Conservation (phyloP, 805 yeast species). For the Metschnikowia matae region DNA sequence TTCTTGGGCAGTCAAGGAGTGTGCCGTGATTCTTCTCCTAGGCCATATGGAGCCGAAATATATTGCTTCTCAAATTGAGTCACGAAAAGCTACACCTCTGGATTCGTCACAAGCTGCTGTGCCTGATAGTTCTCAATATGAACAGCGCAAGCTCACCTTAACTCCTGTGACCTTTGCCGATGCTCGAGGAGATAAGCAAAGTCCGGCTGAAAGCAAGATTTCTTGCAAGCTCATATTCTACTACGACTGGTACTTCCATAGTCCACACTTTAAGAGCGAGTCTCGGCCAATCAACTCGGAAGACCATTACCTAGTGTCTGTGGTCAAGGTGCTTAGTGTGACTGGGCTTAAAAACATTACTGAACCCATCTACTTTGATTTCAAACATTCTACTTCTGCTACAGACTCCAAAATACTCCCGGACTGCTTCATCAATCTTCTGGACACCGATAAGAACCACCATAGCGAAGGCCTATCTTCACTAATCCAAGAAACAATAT, state of each 20-base stretch:
- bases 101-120: conserved; percentile 6
- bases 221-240: conserved; percentile 28
- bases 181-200: conserved; percentile 3
- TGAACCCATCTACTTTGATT: conserved; percentile 25
- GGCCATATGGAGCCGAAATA: conserved; percentile 32
- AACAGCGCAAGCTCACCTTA: conserved; percentile 3
- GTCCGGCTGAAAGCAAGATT: conserved; percentile 15
- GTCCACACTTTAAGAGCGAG: conserved; percentile 13
- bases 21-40: conserved; percentile 25
- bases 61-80: not conserved
- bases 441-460: conserved; percentile 1
- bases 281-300: not conserved
- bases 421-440: conserved; percentile 13
- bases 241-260: conserved; percentile 32
- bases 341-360: conserved; percentile 9
- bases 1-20: conserved; percentile 19
- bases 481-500: conserved; percentile 13
- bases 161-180: conserved; percentile 11
- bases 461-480: conserved; percentile 8
- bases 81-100: not conserved
- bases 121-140: not conserved
- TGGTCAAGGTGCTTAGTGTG: conserved; percentile 11
- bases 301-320: conserved; percentile 12
- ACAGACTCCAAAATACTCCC: not conserved
- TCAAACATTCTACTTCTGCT: conserved; percentile 8